Conservation (phyloP, 371 early-diverging fungal species). For the Smittium mucronatum region DNA sequence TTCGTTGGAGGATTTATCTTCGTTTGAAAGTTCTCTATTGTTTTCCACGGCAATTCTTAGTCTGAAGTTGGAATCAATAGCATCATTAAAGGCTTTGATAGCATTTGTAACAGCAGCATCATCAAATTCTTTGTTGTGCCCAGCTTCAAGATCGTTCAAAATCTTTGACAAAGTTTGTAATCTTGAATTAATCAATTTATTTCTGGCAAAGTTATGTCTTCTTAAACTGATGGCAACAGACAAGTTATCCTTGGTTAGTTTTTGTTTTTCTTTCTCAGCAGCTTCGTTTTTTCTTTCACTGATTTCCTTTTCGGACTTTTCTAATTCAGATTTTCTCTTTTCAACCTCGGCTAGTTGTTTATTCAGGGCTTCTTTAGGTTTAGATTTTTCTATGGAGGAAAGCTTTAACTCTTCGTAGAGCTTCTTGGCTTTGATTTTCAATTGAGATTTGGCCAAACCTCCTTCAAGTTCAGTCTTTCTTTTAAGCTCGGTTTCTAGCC, state of each 20-base stretch:
- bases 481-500: slow-evolving; percentile 16
- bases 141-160: slow-evolving; percentile 44
- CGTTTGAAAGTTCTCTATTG: slow-evolving; percentile 16
- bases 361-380: slow-evolving; percentile 26
- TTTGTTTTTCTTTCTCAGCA: slow-evolving; percentile 8
- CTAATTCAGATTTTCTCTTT: slow-evolving; percentile 28
- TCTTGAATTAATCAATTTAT: not conserved
- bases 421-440: slow-evolving; percentile 31
- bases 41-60: slow-evolving; percentile 13
- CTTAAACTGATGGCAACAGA: not conserved
- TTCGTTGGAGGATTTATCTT: not conserved
- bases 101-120: slow-evolving; percentile 59
- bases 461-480: slow-evolving; percentile 19
- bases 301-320: slow-evolving; percentile 27
- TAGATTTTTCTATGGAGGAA: slow-evolving; percentile 23
- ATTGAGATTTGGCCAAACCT: slow-evolving; percentile 16
- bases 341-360: slow-evolving; percentile 26
- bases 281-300: slow-evolving; percentile 21
- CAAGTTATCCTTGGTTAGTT: not conserved
- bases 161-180: slow-evolving; percentile 28
- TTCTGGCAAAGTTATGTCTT: not conserved
- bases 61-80: slow-evolving; percentile 25
- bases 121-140: slow-evolving; percentile 63
- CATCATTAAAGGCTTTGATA: slow-evolving; percentile 46
- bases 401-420: slow-evolving; percentile 21